Evolutionary conservation across 2,329 filamentous ascomycete genomes (phyloP).

Genomic region (Arthrobotrys conoides): DNA sequence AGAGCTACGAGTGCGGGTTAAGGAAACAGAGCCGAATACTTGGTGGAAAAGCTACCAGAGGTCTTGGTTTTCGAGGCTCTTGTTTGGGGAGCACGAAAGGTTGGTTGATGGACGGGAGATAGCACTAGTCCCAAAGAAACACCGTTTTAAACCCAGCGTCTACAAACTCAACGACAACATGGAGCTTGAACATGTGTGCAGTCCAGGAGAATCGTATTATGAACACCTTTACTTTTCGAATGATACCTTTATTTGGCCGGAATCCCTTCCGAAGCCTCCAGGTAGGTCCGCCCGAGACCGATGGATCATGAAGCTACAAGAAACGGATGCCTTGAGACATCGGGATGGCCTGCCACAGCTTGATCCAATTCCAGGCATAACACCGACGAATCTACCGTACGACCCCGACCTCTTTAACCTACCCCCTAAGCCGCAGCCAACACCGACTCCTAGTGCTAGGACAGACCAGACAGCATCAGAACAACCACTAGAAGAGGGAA

Average conservation of each 20-base stretch:
- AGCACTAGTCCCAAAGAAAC: conserved; percentile 16
- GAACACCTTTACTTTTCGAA: conserved; percentile 51
- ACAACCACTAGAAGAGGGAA: neutral
- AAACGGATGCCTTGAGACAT: conserved; percentile 21
- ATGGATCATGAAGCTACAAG: conserved; percentile 27
- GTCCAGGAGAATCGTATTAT: conserved; percentile 34
- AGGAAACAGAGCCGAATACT: neutral
- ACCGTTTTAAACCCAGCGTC: conserved; percentile 14
- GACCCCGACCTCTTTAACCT: conserved; percentile 15
- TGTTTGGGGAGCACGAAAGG: conserved; percentile 44
- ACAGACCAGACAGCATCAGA: neutral
- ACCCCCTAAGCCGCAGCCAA: neutral
- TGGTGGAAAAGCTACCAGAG: conserved; percentile 24
- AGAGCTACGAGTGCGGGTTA: neutral
- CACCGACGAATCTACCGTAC: conserved; percentile 4
- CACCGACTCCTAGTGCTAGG: neutral
- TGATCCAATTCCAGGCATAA: neutral
- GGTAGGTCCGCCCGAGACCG: conserved; percentile 45
- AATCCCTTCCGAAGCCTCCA: conserved; percentile 32
- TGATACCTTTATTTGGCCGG: conserved; percentile 42
- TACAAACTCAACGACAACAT: conserved; percentile 34
- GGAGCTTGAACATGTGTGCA: conserved; percentile 35
- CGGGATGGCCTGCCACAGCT: neutral
- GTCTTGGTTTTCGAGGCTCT: conserved; percentile 39
- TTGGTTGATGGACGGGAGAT: conserved; percentile 17